These are phyloP conservation scores for Tephrocybe rancida DNA, from an alignment of 768 basidiomycete species.

Conservation along the genomic window DNA sequence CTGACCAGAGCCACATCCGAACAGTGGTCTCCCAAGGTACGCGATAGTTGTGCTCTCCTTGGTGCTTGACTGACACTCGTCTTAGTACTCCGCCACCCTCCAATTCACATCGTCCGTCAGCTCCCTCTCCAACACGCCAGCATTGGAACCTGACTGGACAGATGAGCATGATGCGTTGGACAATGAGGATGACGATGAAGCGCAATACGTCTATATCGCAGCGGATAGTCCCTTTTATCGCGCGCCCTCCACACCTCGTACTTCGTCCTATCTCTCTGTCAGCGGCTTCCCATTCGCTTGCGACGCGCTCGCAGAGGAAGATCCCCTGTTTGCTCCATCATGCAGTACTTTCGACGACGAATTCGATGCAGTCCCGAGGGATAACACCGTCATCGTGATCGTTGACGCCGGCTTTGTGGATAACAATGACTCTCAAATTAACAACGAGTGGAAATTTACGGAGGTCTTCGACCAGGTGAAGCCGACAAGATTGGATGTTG, in stretches of 20 bases:
- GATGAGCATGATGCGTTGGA: slow-evolving; percentile 14
- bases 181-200: slow-evolving; percentile 20
- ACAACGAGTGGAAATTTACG: slow-evolving; percentile 5
- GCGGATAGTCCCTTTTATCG: slow-evolving; percentile 41
- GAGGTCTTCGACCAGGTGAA: slow-evolving; percentile 6
- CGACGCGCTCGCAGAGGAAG: slow-evolving; percentile 25
- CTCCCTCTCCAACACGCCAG: slow-evolving; percentile 18
- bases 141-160: slow-evolving; percentile 18
- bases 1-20: slow-evolving; percentile 2
- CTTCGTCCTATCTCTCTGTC: slow-evolving; percentile 30
- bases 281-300: slow-evolving; percentile 24
- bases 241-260: slow-evolving; percentile 26
- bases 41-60: not conserved
- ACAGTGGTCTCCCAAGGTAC: slow-evolving; percentile 2
- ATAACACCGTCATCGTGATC: slow-evolving; percentile 9
- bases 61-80: not conserved
- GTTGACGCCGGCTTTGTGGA: slow-evolving; percentile 4
- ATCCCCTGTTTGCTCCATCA: slow-evolving; percentile 13
- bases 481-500: not conserved
- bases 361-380: not conserved
- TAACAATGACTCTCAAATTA: not conserved
- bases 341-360: slow-evolving; percentile 9
- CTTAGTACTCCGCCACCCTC: slow-evolving; percentile 3
- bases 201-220: slow-evolving; percentile 41
- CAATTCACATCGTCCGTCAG: slow-evolving; percentile 8